Evolutionary conservation across 2,329 filamentous ascomycete genomes (phyloP).

Genomic region (Cercospora sp.): DNA sequence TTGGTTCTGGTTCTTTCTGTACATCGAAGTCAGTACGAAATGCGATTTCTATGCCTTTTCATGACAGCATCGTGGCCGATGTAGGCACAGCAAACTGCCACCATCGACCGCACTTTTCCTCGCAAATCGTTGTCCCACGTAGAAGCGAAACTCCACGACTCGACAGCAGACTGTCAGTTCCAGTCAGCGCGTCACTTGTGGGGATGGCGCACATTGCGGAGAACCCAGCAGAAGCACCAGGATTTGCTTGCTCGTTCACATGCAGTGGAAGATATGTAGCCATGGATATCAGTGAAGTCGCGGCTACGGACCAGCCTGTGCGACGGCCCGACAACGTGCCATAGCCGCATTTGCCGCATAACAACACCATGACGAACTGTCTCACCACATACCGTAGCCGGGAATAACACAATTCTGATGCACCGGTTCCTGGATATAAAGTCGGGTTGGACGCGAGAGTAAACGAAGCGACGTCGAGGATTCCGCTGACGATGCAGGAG

Average conservation of each 20-base stretch:
- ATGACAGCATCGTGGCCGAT: background rate
- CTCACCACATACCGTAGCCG: background rate
- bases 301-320: background rate
- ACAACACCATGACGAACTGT: background rate
- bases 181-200: background rate
- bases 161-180: background rate
- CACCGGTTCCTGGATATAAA: background rate
- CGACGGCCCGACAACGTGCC: background rate
- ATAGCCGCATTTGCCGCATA: background rate
- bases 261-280: background rate
- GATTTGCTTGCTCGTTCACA: constrained; percentile 13
- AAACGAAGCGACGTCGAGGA: background rate
- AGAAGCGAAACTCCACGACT: background rate
- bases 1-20: background rate
- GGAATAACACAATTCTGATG: background rate
- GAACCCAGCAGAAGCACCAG: constrained; percentile 1
- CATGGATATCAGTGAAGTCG: background rate
- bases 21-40: background rate
- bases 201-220: background rate
- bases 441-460: background rate
- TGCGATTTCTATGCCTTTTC: background rate
- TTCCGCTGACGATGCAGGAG: background rate
- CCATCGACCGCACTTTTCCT: background rate
- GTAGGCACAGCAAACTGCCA: background rate
- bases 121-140: background rate